A percentile compares a stretch with the other conserved stretches of the same genome.
Evolutionary conservation across 140 eudicot genomes (phyloP).

Genomic region (Oenanthe javanica): DNA sequence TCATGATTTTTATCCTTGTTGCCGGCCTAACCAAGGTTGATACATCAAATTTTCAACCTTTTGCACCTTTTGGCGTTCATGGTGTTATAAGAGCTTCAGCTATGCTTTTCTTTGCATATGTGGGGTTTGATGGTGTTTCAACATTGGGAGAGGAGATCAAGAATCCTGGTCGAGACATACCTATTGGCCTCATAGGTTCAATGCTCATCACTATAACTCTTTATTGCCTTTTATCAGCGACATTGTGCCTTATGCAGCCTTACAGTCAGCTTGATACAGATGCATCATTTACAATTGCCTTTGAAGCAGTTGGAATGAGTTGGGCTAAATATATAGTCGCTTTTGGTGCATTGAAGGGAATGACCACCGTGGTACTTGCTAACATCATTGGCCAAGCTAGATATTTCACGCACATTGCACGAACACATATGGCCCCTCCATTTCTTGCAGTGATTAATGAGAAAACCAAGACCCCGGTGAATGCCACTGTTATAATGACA

Average conservation of each 20-base stretch:
- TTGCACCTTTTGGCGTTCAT: constrained; percentile 56
- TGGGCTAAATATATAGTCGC: constrained; percentile 77
- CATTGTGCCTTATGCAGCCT: constrained; percentile 55
- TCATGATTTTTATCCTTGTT: constrained; percentile 45
- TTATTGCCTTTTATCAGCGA: constrained; percentile 52
- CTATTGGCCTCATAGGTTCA: constrained; percentile 68
- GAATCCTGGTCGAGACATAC: constrained; percentile 61
- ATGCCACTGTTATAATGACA: constrained; percentile 56
- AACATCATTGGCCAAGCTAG: constrained; percentile 57
- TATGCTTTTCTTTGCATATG: constrained; percentile 66
- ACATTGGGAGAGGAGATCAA: constrained; percentile 71
- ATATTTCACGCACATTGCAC: constrained; percentile 71
- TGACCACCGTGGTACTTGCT: constrained; percentile 64
- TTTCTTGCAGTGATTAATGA: constrained; percentile 45
- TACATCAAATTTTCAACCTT: constrained; percentile 31
- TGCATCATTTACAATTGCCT: constrained; percentile 64
- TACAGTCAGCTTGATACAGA: constrained; percentile 41
- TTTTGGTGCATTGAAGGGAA: constrained; percentile 61
- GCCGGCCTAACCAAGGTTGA: constrained; percentile 50
- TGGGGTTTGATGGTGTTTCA: constrained; percentile 71
- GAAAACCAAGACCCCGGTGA: constrained; percentile 60
- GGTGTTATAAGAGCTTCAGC: constrained; percentile 70
- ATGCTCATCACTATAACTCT: constrained; percentile 42
- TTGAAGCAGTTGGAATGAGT: constrained; percentile 46
- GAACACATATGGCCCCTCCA: constrained; percentile 70